These are phyloP conservation scores for Sporothrix phasma DNA, from an alignment of 2,329 filamentous ascomycete genomes.

Conservation along the genomic window DNA sequence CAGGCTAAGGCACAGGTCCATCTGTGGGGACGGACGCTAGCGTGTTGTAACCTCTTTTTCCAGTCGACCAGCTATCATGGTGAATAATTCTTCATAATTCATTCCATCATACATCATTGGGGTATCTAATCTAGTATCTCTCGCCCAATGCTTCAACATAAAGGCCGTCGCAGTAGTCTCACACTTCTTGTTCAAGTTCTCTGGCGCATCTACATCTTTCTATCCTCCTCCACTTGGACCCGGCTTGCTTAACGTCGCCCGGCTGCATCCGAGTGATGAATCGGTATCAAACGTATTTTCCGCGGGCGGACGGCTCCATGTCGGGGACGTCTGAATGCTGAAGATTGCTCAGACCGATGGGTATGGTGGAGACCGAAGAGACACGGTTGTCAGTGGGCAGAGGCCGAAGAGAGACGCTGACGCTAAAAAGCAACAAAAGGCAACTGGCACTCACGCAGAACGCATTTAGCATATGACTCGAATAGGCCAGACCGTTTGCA, in stretches of 20 bases:
- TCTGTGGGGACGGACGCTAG: no score
- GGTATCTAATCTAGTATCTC: no score
- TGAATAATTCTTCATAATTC: no score
- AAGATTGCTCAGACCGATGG: slow-evolving; percentile 33
- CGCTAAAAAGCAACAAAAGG: background rate
- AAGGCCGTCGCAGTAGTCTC: no score
- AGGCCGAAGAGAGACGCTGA: background rate
- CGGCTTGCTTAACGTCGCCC: background rate
- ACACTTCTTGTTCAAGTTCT: background rate
- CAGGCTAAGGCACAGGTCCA: no score
- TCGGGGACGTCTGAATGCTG: slow-evolving; percentile 26
- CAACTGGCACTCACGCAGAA: slow-evolving; percentile 22
- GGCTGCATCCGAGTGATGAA: slow-evolving; percentile 20
- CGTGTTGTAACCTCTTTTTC: no score
- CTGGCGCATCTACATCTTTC: background rate
- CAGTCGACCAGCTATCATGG: no score
- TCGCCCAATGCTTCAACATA: no score
- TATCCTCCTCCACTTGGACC: background rate
- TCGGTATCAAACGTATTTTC: slow-evolving; percentile 19
- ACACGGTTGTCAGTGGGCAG: background rate
- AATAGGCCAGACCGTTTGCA: slow-evolving; percentile 36
- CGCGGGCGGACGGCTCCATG: slow-evolving; percentile 22
- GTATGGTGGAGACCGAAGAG: slow-evolving; percentile 26
- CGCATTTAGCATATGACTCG: slow-evolving; percentile 24
- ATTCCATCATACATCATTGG: no score